These are phyloP conservation scores for Diplogelasinospora grovesii DNA, from an alignment of 495 filamentous ascomycete species.

Conservation along the genomic window DNA sequence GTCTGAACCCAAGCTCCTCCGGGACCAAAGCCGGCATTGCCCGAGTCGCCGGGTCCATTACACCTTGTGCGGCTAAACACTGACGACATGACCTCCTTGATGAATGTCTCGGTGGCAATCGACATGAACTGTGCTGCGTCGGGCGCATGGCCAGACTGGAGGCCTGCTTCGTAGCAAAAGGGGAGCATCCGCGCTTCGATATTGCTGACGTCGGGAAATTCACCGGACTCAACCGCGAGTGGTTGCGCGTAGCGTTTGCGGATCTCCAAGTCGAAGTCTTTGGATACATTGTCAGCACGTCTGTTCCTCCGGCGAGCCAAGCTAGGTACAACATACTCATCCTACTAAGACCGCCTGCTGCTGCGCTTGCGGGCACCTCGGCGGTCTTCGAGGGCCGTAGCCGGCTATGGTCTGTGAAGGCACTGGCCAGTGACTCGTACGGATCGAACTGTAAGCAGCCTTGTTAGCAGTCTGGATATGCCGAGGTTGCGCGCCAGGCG, in stretches of 20 bases:
- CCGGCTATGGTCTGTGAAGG: slow-evolving; percentile 61
- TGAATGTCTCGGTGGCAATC: slow-evolving; percentile 81
- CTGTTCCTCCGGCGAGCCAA: neutral
- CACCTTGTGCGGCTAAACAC: slow-evolving; percentile 71
- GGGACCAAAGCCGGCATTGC: slow-evolving; percentile 51
- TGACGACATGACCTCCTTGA: slow-evolving; percentile 78
- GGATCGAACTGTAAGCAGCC: slow-evolving; percentile 52
- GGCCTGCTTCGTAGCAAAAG: slow-evolving; percentile 88
- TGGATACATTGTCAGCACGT: too few relatives aligned
- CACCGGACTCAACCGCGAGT: slow-evolving; percentile 79
- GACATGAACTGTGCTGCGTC: slow-evolving; percentile 82
- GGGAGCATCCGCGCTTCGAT: slow-evolving; percentile 84
- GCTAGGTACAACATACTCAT: slow-evolving; percentile 61
- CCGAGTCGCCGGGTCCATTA: slow-evolving; percentile 62
- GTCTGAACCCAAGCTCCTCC: slow-evolving; percentile 69
- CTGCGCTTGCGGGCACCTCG: slow-evolving; percentile 74
- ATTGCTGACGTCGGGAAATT: slow-evolving; percentile 78
- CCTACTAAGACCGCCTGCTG: slow-evolving; percentile 65
- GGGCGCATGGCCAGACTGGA: slow-evolving; percentile 62
- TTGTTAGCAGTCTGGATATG: slow-evolving; percentile 11
- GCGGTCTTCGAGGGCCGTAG: slow-evolving; percentile 64
- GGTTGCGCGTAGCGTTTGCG: slow-evolving; percentile 85
- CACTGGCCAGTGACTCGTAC: slow-evolving; percentile 53
- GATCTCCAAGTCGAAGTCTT: slow-evolving; percentile 88
- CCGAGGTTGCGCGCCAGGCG: too few relatives aligned